Conservation (phyloP, 2,329 filamentous ascomycete species). For the Stagonosporopsis rhizophila region DNA sequence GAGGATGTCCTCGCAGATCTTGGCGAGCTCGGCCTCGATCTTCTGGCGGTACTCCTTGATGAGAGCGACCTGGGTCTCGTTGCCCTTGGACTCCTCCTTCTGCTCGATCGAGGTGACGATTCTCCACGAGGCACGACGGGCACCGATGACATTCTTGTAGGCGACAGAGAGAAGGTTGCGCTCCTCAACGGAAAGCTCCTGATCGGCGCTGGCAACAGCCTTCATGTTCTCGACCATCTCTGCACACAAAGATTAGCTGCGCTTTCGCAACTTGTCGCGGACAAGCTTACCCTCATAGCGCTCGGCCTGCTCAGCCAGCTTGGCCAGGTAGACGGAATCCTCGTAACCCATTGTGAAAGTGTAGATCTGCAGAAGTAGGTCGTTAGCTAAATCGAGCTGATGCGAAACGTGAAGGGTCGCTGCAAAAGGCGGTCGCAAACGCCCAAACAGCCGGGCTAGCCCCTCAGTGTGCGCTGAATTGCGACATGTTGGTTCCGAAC, state of each 20-base stretch:
- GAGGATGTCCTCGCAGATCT: slow-evolving; percentile 97
- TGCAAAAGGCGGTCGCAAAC: slow-evolving; percentile 18
- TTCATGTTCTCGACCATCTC: slow-evolving; percentile 99
- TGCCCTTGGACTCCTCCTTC: slow-evolving; percentile 99
- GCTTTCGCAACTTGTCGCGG: slow-evolving; percentile 4
- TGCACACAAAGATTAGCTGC: slow-evolving; percentile 52
- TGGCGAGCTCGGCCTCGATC: slow-evolving; percentile 95
- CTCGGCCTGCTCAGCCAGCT: slow-evolving; percentile 99
- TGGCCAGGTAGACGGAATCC: slow-evolving; percentile 99
- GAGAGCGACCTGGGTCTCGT: slow-evolving; percentile 83
- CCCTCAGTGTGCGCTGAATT: slow-evolving; percentile 28
- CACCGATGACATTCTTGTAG: slow-evolving; percentile 99
- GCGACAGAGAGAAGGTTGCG: slow-evolving; percentile 96
- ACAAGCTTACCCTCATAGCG: slow-evolving; percentile 86
- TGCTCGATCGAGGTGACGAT: slow-evolving; percentile 99
- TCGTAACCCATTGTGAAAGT: slow-evolving; percentile 90
- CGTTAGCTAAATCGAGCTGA: slow-evolving; percentile 34
- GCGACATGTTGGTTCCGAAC: background rate
- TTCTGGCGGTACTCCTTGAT: slow-evolving; percentile 99
- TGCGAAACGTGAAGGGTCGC: slow-evolving; percentile 22
- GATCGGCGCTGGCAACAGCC: slow-evolving; percentile 84
- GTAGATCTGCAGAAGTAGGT: slow-evolving; percentile 30
- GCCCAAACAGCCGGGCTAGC: slow-evolving; percentile 23
- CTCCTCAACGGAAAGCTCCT: slow-evolving; percentile 80
- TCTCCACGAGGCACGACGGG: slow-evolving; percentile 96